Base-by-base conservation (phyloP, 2,329 filamentous ascomycete species). In the Penicillium thymicola region DNA sequence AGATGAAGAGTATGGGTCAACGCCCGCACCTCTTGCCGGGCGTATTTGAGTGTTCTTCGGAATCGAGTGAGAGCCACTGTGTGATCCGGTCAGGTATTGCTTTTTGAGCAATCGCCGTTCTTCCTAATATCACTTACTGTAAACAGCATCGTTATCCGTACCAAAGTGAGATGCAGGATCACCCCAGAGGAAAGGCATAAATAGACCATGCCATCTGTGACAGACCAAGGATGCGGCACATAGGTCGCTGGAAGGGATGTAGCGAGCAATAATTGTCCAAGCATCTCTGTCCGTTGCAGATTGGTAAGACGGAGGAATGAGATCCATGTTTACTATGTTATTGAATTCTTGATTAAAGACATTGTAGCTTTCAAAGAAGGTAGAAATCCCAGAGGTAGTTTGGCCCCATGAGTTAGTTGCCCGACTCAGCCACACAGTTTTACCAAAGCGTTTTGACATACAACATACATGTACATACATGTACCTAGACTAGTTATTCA, bases 111-210 rank as follows among this genome's bases (percentile, higher is more conserved):
- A 36, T 32, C 7, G 4, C 28, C 41, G 14, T 14, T 28, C 27
- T 21, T 18, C 27, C n/a, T 25, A 32, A 21, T 5, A 14, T 18
- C 7, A 49, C 59, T 60, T 66, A 76, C 81, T 79, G 64, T 85
- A 85, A 30, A 86, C 82, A 9, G 79, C 80, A 65, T 86, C 84
- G 64, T 85, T 83, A 50, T 85, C 78, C 2, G 77, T 76, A 30
- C 81, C 82, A 66, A 86, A 86, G 68, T 86, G 83, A 9, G 82
- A 85, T 0, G 84, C 82, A 21, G 84, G 84, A 64, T 83, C 81
- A 16, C 84, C 84, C 84, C 84, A 87, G 1, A 87, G 75, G 59
- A 82, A 79, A 2, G 82, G 82, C 51, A 80, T 77, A 61, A 86
- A 85, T n/a, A 81, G 79, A 28, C 72, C 65, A 64, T 86, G 81